Base-by-base conservation (phyloP, 306 rosid species). In the Begonia masoniana region DNA sequence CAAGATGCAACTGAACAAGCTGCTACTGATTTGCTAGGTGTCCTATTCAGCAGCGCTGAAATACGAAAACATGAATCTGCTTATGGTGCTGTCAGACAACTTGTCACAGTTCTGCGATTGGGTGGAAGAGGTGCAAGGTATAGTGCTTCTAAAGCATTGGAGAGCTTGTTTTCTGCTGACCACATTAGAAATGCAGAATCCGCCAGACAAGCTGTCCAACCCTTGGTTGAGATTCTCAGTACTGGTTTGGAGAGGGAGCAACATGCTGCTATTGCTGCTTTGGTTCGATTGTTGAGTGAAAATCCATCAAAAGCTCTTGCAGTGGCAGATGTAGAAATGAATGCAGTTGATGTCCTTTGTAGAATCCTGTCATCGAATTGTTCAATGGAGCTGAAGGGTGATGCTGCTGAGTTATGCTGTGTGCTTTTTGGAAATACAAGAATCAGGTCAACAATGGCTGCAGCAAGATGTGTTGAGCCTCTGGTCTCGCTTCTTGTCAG, bases 1-100 rank as follows among this genome's bases (percentile, higher is more conserved):
- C 96, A 78, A 77, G 99, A 92, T 74, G 87, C 94, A 64, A 92
- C 89, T 17, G 96, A 92, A 67, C 96, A 87, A 78, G 99, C 99
- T 68, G 95, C 96, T 53, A 92, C 99, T 21, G 93, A 83, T 75
- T 74, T 92, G 60, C 75, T 92, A 66, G 99, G 99, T 57, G 73
- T 83, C 67, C 84, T 92, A 60, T 92, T 92, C 68, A 77, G 94
- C 76, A 92, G 93, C 69, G 79, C 96, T 73, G 99, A 92, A 65
- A 83, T 92, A 70, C 82, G 96, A 55, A 92, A 63, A 70, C 95
- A 92, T 31, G 95, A 92, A 50, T 78, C 99, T 55, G 88, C 89
- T 60, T 83, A 83, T 74, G 96, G 93, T 24, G 86, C 95, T 69
- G 99, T 92, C 71, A 61, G 82, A 66, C 99, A 92, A 75, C 99